These are phyloP conservation scores for Stentor coeruleus DNA, from an alignment of 73 alveolate genomes.

Conservation along the genomic window DNA sequence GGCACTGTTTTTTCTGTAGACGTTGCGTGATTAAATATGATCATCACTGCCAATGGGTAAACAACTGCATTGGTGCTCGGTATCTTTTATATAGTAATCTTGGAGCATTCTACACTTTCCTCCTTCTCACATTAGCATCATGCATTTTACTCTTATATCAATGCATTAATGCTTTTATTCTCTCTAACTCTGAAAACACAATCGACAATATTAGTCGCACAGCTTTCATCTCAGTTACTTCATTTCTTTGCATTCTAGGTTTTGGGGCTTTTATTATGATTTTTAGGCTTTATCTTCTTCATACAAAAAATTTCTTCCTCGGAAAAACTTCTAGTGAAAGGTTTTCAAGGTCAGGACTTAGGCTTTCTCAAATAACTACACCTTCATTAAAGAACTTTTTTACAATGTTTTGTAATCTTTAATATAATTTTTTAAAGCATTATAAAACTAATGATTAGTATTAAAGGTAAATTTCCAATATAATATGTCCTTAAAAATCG, in stretches of 20 bases:
- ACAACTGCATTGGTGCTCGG: slow-evolving; percentile 56
- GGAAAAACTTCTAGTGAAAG: slow-evolving; percentile 1
- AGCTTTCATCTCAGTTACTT: not conserved
- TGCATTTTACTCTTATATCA: not conserved
- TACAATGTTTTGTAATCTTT: not conserved
- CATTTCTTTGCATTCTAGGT: not conserved
- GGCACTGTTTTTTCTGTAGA: slow-evolving; percentile 74
- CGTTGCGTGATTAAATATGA: slow-evolving; percentile 77
- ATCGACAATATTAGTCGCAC: not conserved
- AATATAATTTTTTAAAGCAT: no score
- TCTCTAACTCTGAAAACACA: not conserved
- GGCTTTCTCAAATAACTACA: not conserved
- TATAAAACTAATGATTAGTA: no score
- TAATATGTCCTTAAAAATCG: no score
- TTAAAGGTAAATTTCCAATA: no score
- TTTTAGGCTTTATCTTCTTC: not conserved
- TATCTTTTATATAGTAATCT: not conserved
- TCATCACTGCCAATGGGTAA: slow-evolving; percentile 88
- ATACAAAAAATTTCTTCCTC: no score
- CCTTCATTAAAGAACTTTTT: not conserved
- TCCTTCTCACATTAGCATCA: not conserved
- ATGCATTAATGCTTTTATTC: not conserved
- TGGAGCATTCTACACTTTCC: not conserved
- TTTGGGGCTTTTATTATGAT: not conserved
- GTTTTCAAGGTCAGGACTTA: not conserved